Evolutionary conservation across 306 rosid genomes (phyloP).

Genomic region (Styphnolobium japonicum): DNA sequence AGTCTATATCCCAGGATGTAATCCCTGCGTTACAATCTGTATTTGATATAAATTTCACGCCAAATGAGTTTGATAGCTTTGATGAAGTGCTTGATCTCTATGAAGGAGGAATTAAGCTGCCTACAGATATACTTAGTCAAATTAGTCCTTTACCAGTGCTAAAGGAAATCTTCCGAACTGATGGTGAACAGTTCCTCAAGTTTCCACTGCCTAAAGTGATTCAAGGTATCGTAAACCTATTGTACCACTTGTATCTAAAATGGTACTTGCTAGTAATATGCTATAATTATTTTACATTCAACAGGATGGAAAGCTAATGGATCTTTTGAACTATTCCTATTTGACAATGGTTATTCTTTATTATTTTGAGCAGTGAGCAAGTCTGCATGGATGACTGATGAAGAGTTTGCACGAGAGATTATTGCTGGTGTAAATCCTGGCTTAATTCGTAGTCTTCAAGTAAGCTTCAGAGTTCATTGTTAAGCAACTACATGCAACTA

Average conservation of each 20-base stretch:
- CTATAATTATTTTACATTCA: background rate
- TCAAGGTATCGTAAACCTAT: too few species aligned
- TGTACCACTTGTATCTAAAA: too few species aligned
- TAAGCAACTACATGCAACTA: background rate
- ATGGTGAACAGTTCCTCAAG: constrained; percentile 46
- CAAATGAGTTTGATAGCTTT: constrained; percentile 44
- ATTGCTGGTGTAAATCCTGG: constrained; percentile 59
- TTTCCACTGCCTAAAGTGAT: constrained; percentile 64
- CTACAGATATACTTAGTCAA: constrained; percentile 22
- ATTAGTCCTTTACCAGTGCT: constrained; percentile 48
- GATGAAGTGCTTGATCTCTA: constrained; percentile 24
- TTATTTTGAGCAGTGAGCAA: constrained; percentile 29
- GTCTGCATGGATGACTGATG: constrained; percentile 68
- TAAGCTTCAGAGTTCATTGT: background rate
- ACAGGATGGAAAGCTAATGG: background rate
- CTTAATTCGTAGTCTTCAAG: constrained; percentile 28
- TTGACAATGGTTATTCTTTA: background rate
- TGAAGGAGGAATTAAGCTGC: constrained; percentile 52
- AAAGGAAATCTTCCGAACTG: constrained; percentile 50
- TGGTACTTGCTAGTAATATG: background rate
- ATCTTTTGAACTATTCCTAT: background rate
- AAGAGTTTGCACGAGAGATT: constrained; percentile 69
- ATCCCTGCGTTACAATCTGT: constrained; percentile 38
- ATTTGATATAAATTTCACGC: constrained; percentile 4
- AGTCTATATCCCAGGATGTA: constrained; percentile 43